A percentile compares a stretch with the other conserved stretches of the same genome.
Conservation (phyloP, 441 rosid genomes). For the Gossypium trilobum region DNA sequence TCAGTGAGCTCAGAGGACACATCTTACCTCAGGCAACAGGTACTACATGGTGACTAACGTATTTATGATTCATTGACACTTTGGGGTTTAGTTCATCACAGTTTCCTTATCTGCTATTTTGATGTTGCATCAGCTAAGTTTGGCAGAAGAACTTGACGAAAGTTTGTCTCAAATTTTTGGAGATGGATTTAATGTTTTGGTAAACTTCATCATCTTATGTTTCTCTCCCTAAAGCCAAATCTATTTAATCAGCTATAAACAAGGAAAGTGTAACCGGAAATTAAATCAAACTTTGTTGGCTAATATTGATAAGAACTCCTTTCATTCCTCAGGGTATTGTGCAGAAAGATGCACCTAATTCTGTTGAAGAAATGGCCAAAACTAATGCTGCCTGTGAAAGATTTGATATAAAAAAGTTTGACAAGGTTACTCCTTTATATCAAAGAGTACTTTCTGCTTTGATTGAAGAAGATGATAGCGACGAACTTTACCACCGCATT, state of each 20-base stretch:
- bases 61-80: slow-evolving; percentile 12
- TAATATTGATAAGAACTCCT: slow-evolving; percentile 8
- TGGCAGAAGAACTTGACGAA: slow-evolving; percentile 57
- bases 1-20: slow-evolving; percentile 51
- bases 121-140: slow-evolving; percentile 46
- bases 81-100: slow-evolving; percentile 5
- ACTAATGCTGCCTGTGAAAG: slow-evolving; percentile 37
- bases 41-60: slow-evolving; percentile 19
- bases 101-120: slow-evolving; percentile 15
- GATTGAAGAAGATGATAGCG: slow-evolving; percentile 88
- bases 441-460: slow-evolving; percentile 88
- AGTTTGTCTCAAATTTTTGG: slow-evolving; percentile 50
- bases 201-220: slow-evolving; percentile 21
- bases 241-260: background rate
- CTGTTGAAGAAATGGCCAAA: slow-evolving; percentile 38
- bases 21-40: slow-evolving; percentile 75
- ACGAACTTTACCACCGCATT: slow-evolving; percentile 34
- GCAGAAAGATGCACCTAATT: slow-evolving; percentile 33
- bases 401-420: slow-evolving; percentile 42
- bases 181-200: slow-evolving; percentile 40
- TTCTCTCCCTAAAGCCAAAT: background rate
- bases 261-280: background rate
- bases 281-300: background rate
- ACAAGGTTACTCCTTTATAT: slow-evolving; percentile 58
- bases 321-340: slow-evolving; percentile 40